Evolutionary conservation across 2,329 filamentous ascomycete genomes (phyloP).

Genomic region (Ceratocystis destructans): DNA sequence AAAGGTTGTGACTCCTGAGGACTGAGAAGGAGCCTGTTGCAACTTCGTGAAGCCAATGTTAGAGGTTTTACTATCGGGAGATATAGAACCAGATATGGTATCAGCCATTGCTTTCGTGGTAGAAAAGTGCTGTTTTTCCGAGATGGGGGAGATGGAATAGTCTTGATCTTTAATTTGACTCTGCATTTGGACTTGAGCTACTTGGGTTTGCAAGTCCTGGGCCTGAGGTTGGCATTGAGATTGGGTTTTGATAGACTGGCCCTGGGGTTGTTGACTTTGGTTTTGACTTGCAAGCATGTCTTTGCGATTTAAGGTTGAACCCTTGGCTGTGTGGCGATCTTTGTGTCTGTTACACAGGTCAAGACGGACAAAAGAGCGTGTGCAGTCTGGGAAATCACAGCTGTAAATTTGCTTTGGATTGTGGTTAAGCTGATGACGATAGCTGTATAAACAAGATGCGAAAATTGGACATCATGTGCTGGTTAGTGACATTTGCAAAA

Average conservation of each 20-base stretch:
- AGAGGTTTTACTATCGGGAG: constrained; percentile 36
- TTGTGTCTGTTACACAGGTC: constrained; percentile 79
- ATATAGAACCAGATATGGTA: constrained; percentile 26
- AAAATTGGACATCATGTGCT: not conserved
- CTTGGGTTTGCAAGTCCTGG: not conserved
- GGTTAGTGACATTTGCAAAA: not conserved
- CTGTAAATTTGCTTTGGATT: constrained; percentile 88
- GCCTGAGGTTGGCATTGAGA: not conserved
- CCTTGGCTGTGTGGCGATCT: constrained; percentile 67
- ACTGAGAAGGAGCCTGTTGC: constrained; percentile 20
- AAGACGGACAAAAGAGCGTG: constrained; percentile 79
- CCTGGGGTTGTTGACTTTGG: constrained; percentile 10
- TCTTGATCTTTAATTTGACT: constrained; percentile 25
- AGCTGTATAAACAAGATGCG: constrained; percentile 29
- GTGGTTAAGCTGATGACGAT: constrained; percentile 92
- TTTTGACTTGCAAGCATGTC: constrained; percentile 32
- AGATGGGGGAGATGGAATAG: constrained; percentile 28
- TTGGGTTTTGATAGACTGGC: not conserved
- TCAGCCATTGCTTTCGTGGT: not conserved
- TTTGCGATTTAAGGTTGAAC: constrained; percentile 61
- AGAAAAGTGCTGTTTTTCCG: constrained; percentile 23
- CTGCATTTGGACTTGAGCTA: constrained; percentile 34
- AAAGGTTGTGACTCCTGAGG: not conserved
- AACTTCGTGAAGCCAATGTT: constrained; percentile 30
- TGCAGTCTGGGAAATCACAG: constrained; percentile 85